Evolutionary conservation across 352 stramenopile genomes (phyloP).

Genomic region (Phytophthora sansomeana): DNA sequence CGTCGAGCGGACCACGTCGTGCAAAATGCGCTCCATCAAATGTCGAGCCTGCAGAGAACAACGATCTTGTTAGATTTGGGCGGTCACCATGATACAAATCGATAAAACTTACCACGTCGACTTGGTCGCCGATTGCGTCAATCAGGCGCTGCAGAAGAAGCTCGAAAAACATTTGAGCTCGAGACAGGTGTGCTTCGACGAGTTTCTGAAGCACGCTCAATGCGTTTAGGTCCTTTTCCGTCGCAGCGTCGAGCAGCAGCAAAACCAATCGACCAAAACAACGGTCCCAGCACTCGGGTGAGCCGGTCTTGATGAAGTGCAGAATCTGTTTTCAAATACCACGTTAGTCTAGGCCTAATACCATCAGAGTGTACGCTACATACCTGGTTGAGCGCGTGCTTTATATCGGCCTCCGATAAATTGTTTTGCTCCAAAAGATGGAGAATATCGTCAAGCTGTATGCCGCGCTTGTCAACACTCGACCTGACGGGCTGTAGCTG

Average conservation of each 20-base stretch:
- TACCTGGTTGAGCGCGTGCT: constrained; percentile 63
- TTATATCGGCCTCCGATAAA: constrained; percentile 42
- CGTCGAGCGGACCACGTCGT: constrained; percentile 41
- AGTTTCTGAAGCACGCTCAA: constrained; percentile 66
- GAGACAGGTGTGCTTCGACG: constrained; percentile 47
- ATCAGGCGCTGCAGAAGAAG: constrained; percentile 68
- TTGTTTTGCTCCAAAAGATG: constrained; percentile 60
- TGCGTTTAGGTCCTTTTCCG: constrained; percentile 53
- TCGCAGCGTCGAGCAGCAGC: constrained; percentile 52
- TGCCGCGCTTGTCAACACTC: constrained; percentile 18
- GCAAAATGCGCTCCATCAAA: constrained; percentile 61
- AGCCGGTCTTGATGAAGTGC: constrained; percentile 34
- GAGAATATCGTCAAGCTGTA: constrained; percentile 55
- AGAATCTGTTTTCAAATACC: constrained; percentile 38
- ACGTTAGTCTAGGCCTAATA: constrained; percentile 2
- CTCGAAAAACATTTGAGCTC: constrained; percentile 61
- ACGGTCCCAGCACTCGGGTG: constrained; percentile 46
- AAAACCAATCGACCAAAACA: constrained; percentile 55
- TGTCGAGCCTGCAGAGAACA: constrained; percentile 47
- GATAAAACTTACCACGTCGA: constrained; percentile 47
- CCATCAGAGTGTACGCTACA: neutral
- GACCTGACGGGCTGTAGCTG: constrained; percentile 6
- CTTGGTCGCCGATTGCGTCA: constrained; percentile 48
- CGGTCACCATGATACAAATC: neutral
- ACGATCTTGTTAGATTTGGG: neutral